Conservation (phyloP, 257 asterid genomes). For the Petunia axillaris region DNA sequence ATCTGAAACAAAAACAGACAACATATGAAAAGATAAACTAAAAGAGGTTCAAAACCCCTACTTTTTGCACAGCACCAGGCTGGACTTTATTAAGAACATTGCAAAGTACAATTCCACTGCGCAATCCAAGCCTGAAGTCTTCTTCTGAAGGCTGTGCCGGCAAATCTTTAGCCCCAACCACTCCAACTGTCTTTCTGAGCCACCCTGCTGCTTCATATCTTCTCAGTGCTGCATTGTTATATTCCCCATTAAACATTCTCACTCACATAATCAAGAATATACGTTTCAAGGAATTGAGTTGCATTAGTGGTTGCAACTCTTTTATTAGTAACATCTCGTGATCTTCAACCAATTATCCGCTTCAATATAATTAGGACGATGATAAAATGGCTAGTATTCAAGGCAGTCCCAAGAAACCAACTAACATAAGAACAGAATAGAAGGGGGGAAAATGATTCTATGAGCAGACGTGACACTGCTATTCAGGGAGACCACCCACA, state of each 20-base stretch:
- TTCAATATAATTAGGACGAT: no score
- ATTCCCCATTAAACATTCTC: slow-evolving; percentile 25
- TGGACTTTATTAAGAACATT: slow-evolving; percentile 80
- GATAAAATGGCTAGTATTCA: no score
- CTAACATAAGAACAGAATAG: no score
- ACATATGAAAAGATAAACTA: neutral
- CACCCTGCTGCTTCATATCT: slow-evolving; percentile 86
- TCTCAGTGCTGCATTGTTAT: slow-evolving; percentile 70
- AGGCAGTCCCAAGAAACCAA: no score
- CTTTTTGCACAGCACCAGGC: slow-evolving; percentile 80
- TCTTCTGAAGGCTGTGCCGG: slow-evolving; percentile 97
- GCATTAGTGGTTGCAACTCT: no score
- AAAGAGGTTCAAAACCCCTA: slow-evolving; percentile 40
- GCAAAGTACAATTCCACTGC: slow-evolving; percentile 93
- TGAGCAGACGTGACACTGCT: neutral
- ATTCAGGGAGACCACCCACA: neutral
- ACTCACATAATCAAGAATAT: slow-evolving; percentile 13
- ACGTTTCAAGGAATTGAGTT: neutral
- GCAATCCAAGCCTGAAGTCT: slow-evolving; percentile 77
- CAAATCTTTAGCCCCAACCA: slow-evolving; percentile 83
- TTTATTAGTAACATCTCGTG: no score
- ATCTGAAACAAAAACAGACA: slow-evolving; percentile 23
- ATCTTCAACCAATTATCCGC: no score
- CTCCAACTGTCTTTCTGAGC: slow-evolving; percentile 88
- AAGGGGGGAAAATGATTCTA: no score